These are phyloP conservation scores for Kwoniella europaea DNA, from an alignment of 768 basidiomycete genomes.

Conservation along the genomic window DNA sequence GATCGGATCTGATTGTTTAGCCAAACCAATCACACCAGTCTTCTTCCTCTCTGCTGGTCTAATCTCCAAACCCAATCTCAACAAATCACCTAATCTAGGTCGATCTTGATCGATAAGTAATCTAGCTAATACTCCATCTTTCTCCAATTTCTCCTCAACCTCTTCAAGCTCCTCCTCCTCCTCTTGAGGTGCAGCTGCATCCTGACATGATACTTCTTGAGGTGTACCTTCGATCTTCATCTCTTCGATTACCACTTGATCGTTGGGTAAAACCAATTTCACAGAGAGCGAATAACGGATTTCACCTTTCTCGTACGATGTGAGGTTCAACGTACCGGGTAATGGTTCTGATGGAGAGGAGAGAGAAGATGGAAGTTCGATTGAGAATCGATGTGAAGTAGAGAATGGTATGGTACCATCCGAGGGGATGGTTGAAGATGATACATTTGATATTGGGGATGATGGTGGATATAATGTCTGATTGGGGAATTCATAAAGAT, in stretches of 20 bases:
- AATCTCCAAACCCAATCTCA: constrained; percentile 53
- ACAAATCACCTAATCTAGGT: constrained; percentile 40
- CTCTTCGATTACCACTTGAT: constrained; percentile 25
- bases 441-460: background rate
- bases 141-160: constrained; percentile 38
- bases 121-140: constrained; percentile 37
- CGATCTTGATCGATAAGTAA: constrained; percentile 38
- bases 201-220: constrained; percentile 25
- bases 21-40: constrained; percentile 35
- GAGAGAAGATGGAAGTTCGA: constrained; percentile 34
- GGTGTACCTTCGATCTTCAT: constrained; percentile 45
- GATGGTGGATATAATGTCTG: constrained; percentile 35
- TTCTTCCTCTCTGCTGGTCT: constrained; percentile 35
- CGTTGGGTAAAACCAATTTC: constrained; percentile 26
- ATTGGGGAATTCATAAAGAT: constrained; percentile 29
- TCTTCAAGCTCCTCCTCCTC: constrained; percentile 19
- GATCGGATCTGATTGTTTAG: constrained; percentile 35
- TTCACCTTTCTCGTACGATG: constrained; percentile 39
- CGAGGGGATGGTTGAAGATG: constrained; percentile 25
- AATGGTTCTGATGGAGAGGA: constrained; percentile 12
- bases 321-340: constrained; percentile 52
- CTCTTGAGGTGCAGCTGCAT: background rate
- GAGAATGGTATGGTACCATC: constrained; percentile 28
- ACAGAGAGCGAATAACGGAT: constrained; percentile 43
- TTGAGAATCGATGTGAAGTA: constrained; percentile 42